A percentile compares a stretch with the other conserved stretches of the same genome.
Conservation (phyloP, 768 basidiomycete species). For the Leccinellum albellum region DNA sequence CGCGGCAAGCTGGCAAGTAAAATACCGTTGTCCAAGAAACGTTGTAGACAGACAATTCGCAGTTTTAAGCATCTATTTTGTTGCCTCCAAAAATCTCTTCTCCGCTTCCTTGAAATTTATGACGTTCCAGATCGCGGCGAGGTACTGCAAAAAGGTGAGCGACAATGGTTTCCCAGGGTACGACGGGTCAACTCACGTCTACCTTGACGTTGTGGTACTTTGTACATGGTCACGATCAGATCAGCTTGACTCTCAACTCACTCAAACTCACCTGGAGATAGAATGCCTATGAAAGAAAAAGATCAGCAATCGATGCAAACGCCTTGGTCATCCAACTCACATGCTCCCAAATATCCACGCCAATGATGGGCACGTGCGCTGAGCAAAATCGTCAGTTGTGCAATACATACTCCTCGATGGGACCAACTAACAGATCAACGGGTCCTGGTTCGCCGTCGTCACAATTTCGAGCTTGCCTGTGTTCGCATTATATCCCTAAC, state of each 20-base stretch:
- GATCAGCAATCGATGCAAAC: background rate
- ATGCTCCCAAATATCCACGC: slow-evolving; percentile 98
- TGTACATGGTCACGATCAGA: slow-evolving; percentile 23
- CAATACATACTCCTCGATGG: background rate
- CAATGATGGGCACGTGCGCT: slow-evolving; percentile 89
- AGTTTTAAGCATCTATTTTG: slow-evolving; percentile 19
- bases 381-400: slow-evolving; percentile 9
- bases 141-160: slow-evolving; percentile 55
- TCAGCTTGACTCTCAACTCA: background rate
- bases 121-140: slow-evolving; percentile 92
- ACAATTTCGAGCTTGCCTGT: slow-evolving; percentile 81
- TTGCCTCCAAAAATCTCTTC: slow-evolving; percentile 41
- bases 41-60: slow-evolving; percentile 4
- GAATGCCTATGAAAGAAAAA: slow-evolving; percentile 49
- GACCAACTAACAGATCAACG: slow-evolving; percentile 54
- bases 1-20: background rate
- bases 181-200: slow-evolving; percentile 57
- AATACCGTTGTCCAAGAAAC: background rate
- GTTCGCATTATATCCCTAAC: slow-evolving; percentile 63
- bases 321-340: slow-evolving; percentile 37
- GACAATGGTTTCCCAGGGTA: background rate
- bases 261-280: slow-evolving; percentile 39
- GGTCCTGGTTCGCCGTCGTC: slow-evolving; percentile 96
- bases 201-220: slow-evolving; percentile 92
- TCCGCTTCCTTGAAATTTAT: slow-evolving; percentile 96